Conservation (phyloP, 179 eudicot species). For the Beta lomatogona region DNA sequence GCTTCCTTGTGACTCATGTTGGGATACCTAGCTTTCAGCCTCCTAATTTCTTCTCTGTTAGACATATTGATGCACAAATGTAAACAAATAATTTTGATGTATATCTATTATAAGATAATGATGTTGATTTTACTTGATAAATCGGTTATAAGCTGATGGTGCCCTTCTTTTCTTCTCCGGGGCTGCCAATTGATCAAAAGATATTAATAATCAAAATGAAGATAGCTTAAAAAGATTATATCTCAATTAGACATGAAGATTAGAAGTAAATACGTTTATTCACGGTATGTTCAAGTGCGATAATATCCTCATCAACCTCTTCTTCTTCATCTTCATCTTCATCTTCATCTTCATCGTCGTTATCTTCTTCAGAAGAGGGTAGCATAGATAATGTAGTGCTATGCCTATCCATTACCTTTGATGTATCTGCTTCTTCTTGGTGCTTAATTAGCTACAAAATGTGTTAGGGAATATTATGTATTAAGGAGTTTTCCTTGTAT, state of each 20-base stretch:
- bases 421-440: conserved; percentile 28
- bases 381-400: conserved; percentile 38
- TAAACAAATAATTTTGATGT: neutral
- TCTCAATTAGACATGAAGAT: no score
- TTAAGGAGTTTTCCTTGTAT: no score
- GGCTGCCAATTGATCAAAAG: conserved; percentile 41
- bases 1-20: conserved; percentile 89
- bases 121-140: conserved; percentile 58
- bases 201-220: neutral
- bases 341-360: conserved; percentile 39
- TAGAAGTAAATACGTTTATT: conserved; percentile 47
- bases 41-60: conserved; percentile 78
- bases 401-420: conserved; percentile 37
- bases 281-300: conserved; percentile 42
- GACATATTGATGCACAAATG: neutral
- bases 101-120: neutral
- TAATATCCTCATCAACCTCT: conserved; percentile 44
- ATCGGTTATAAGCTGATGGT: conserved; percentile 77
- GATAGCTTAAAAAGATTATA: no score
- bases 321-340: conserved; percentile 47
- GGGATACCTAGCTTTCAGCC: conserved; percentile 70
- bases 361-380: conserved; percentile 61
- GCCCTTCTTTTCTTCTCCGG: conserved; percentile 84
- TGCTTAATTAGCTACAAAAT: conserved; percentile 21
- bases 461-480: no score